phyloP scores from a whole-genome alignment of 2,329 filamentous ascomycete species.

The Pseudogymnoascus sp. region DNA sequence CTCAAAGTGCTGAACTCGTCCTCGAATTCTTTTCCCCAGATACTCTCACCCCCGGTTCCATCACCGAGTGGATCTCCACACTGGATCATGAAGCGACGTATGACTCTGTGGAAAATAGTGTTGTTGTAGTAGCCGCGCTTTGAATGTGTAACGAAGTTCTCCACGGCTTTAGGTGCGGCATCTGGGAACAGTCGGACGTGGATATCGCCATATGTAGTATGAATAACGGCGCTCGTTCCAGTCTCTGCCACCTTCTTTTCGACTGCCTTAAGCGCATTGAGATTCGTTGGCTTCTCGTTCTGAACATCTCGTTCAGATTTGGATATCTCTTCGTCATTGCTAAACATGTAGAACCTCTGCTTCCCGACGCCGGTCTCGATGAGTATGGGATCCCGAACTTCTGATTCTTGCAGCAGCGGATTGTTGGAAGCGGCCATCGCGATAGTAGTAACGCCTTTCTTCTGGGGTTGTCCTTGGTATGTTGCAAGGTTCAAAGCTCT shows the following conservation, averaged over 20 bases:
- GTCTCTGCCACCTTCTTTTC: constrained; percentile 61
- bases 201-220: constrained; percentile 92
- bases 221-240: constrained; percentile 74
- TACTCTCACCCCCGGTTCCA: constrained; percentile 83
- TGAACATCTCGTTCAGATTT: constrained; percentile 86
- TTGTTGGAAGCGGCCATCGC: constrained; percentile 96
- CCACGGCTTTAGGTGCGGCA: constrained; percentile 86
- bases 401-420: constrained; percentile 85
- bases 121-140: constrained; percentile 93
- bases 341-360: constrained; percentile 96
- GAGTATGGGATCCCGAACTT: constrained; percentile 83
- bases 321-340: constrained; percentile 75
- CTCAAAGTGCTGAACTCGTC: constrained; percentile 89
- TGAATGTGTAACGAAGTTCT: constrained; percentile 93
- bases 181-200: constrained; percentile 89
- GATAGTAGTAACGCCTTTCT: constrained; percentile 86
- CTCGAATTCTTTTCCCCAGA: constrained; percentile 87
- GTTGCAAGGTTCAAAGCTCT: constrained; percentile 75
- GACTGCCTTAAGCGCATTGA: constrained; percentile 48
- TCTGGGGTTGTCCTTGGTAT: constrained; percentile 93
- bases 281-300: constrained; percentile 79
- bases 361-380: constrained; percentile 79
- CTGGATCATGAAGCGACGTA: constrained; percentile 98
- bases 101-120: constrained; percentile 94
- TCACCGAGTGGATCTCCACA: constrained; percentile 79